phyloP scores from a whole-genome alignment of 2,329 filamentous ascomycete species.

The Periconia sp. region DNA sequence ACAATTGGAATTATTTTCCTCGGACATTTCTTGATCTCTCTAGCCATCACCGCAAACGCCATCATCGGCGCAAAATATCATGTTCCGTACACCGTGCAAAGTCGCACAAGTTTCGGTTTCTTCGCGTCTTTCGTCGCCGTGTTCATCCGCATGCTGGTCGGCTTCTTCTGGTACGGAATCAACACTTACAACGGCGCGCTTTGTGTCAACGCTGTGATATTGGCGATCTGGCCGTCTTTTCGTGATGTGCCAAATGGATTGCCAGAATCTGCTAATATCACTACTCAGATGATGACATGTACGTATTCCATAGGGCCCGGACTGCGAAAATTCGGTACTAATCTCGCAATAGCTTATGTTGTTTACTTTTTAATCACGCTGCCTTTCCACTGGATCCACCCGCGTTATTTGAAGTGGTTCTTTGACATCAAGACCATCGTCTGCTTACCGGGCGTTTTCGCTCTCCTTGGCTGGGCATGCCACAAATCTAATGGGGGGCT shows the following conservation, averaged over 20 bases:
- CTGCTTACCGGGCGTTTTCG: neutral
- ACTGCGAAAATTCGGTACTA: no score
- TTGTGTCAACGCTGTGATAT: neutral
- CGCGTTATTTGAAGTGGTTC: neutral
- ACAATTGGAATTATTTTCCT: neutral
- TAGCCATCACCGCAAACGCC: neutral
- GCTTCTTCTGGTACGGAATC: conserved; percentile 3
- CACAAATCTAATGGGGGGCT: neutral
- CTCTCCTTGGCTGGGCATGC: neutral
- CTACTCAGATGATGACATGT: conserved; percentile 15
- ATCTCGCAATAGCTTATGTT: neutral
- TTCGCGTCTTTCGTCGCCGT: conserved; percentile 1
- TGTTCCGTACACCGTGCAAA: neutral
- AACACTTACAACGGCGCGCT: neutral
- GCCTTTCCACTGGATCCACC: neutral
- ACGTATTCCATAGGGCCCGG: no score
- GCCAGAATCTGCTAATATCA: conserved; percentile 39
- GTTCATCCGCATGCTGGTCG: conserved; percentile 1
- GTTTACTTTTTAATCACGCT: neutral
- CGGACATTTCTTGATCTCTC: neutral
- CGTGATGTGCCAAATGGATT: conserved; percentile 46
- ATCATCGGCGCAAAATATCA: neutral
- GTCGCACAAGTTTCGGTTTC: neutral
- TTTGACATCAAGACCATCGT: neutral
- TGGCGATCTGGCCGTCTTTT: conserved; percentile 4